These are phyloP conservation scores for Marsdenia floribunda DNA, from an alignment of 257 asterid species.

Conservation along the genomic window DNA sequence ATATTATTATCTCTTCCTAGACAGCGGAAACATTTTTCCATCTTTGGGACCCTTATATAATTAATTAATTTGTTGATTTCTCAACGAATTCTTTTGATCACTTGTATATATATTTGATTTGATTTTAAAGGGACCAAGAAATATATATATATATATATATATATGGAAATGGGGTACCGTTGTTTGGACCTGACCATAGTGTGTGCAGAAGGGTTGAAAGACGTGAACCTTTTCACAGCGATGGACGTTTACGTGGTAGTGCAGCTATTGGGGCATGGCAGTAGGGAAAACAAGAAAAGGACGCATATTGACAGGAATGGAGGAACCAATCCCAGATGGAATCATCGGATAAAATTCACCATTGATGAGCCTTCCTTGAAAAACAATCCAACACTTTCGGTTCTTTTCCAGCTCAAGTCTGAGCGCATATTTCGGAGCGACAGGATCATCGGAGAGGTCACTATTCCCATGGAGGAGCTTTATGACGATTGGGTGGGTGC, in stretches of 20 bases:
- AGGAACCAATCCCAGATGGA: conserved; percentile 38
- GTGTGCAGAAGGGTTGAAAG: conserved; percentile 32
- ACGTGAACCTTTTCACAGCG: conserved; percentile 28
- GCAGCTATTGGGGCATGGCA: conserved; percentile 9
- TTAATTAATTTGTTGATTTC: too few species aligned
- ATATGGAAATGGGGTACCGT: conserved; percentile 23
- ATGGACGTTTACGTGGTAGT: conserved; percentile 35
- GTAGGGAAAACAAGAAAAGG: conserved; percentile 20
- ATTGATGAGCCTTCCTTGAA: conserved; percentile 58
- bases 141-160: background rate
- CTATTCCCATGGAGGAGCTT: conserved; percentile 54
- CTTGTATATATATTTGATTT: background rate
- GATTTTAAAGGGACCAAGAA: background rate
- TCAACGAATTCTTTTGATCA: background rate
- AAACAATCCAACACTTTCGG: conserved; percentile 42
- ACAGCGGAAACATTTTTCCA: background rate
- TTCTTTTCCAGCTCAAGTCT: conserved; percentile 48
- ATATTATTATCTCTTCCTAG: background rate
- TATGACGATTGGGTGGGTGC: background rate
- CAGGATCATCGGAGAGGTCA: conserved; percentile 54
- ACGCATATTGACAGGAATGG: conserved; percentile 30
- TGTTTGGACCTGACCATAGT: conserved; percentile 31
- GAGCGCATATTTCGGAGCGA: conserved; percentile 38
- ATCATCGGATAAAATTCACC: conserved; percentile 24
- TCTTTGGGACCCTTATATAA: background rate